Percentiles rank a stretch among this genome's conserved stretches.
These are phyloP conservation scores for Theobroma cacao DNA, from an alignment of 345 rosid genomes.

Conservation along the genomic window DNA sequence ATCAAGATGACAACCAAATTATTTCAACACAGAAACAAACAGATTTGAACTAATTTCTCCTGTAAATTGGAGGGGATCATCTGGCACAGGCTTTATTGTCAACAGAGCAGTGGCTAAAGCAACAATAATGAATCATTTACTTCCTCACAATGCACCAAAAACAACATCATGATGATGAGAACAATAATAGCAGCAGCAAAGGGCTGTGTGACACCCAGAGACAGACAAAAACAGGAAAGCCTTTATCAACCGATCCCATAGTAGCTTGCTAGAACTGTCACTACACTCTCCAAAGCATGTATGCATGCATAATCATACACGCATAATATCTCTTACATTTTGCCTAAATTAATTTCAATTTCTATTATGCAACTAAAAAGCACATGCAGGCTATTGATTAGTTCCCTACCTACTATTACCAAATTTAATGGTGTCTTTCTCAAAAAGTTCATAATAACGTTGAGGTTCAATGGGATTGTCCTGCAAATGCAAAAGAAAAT, in stretches of 20 bases:
- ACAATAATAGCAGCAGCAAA: background rate
- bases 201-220: background rate
- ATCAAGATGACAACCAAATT: background rate
- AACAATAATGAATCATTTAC: background rate
- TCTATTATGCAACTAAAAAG: background rate
- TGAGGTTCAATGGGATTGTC: constrained; percentile 83
- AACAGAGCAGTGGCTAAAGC: background rate
- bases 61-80: background rate
- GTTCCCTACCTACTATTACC: constrained; percentile 88
- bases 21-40: background rate
- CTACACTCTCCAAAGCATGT: background rate
- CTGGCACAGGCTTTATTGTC: background rate
- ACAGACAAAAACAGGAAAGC: background rate
- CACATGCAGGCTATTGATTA: background rate
- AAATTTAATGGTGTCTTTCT: constrained; percentile 91
- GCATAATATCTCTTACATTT: background rate
- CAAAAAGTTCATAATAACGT: constrained; percentile 88
- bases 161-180: background rate
- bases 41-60: background rate
- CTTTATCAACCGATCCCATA: background rate
- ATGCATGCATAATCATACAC: background rate
- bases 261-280: background rate
- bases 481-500: constrained; percentile 42
- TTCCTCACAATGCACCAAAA: background rate
- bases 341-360: background rate